Percentiles rank a stretch among this genome's conserved stretches.
Conservation (phyloP, 2,329 filamentous ascomycete species). For the Cyanodermella asteris region DNA sequence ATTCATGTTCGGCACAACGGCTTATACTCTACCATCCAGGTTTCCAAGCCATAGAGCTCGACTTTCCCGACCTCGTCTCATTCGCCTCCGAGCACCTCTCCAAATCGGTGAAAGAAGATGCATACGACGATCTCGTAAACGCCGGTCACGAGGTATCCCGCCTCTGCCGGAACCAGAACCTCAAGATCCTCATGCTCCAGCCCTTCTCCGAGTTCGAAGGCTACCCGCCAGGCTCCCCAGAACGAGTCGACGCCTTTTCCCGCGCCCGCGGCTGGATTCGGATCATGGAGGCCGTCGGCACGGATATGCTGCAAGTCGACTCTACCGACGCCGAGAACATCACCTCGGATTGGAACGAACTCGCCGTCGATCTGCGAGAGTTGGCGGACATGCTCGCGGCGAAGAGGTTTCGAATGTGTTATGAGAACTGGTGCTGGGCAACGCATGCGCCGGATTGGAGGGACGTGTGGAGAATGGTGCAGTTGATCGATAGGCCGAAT, state of each 20-base stretch:
- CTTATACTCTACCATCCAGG: no score
- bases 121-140: conserved; percentile 35
- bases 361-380: conserved; percentile 39
- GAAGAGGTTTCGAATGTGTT: conserved; percentile 40
- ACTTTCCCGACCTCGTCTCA: conserved; percentile 47
- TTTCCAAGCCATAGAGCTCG: conserved; percentile 47
- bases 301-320: conserved; percentile 47
- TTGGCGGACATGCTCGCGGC: conserved; percentile 39
- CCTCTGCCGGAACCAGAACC: conserved; percentile 29
- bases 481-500: conserved; percentile 39
- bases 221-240: conserved; percentile 36
- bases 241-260: conserved; percentile 39
- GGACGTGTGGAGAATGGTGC: conserved; percentile 46
- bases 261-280: conserved; percentile 44
- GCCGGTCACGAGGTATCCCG: conserved; percentile 32
- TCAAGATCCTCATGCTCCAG: conserved; percentile 50
- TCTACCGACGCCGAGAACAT: conserved; percentile 43
- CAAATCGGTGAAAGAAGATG: conserved; percentile 29
- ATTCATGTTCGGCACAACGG: no score
- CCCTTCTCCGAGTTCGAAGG: conserved; percentile 61
- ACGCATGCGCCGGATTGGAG: conserved; percentile 48
- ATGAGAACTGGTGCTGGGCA: conserved; percentile 70
- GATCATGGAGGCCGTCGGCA: conserved; percentile 49
- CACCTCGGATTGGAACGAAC: conserved; percentile 23
- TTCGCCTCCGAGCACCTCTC: conserved; percentile 34